Base-by-base conservation (phyloP, 306 rosid species). In the Trifolium pratense region DNA sequence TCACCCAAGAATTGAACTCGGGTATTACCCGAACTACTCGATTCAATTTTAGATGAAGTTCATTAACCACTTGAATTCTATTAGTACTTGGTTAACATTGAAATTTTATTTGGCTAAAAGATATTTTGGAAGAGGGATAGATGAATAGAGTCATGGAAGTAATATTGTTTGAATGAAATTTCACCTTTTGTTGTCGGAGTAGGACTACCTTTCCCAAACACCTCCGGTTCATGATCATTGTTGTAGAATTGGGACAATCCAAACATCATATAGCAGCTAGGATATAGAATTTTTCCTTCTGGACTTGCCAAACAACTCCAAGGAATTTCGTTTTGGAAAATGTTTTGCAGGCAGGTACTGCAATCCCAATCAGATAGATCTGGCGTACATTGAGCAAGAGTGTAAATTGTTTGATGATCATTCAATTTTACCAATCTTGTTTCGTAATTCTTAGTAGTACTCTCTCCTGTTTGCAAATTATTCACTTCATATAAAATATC, bases 231-330 rank as follows among this genome's bases (percentile, higher is more conserved):
- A 16, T 64, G 31, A 63, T 17, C 53, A 1, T 48, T 49, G 1
- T 17, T 16, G n/a, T 74, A 55, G 31, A 55, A 55, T 55, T 55
- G 60, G 60, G 60, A 20, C n/a, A 16, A 74, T 4, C 14, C 70
- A 61, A 74, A 61, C 11, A 74, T 37, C 23, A 13, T 20, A 7
- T 70, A 26, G 71, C 78, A 62, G 39, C 63, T 62, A 4, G 70
- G 68, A 61, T 61, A 74, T 1, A 61, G 2, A 61, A 74, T 43
- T 13, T 40, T 20, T 49, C 78, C 78, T 14, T 16, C 68, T 34
- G 68, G 68, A 32, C 46, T 32, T 60, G 21, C 66, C 20, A 29
- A 29, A 60, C 45, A 6, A 14, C 42, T 29, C 43, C 43, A 34
- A 11, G 34, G 52, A 13, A 65, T 76, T 58, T 43, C 60, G 1